Conservation (phyloP, 2,329 filamentous ascomycete species). For the Penicillium sp. region DNA sequence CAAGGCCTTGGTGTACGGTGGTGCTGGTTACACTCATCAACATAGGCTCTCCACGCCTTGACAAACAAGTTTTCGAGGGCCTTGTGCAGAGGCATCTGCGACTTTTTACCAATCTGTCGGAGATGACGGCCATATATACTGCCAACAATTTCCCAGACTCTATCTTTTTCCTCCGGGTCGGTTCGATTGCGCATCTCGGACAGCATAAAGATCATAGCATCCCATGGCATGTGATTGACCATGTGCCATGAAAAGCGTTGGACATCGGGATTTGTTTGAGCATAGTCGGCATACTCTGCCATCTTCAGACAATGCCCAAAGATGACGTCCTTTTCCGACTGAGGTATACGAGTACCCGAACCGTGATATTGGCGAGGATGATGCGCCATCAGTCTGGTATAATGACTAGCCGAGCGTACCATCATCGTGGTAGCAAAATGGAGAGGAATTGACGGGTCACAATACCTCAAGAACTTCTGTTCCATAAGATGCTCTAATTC, state of each 20-base stretch:
- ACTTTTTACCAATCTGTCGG: constrained; percentile 26
- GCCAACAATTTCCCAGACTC: constrained; percentile 53
- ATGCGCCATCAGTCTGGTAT: constrained; percentile 52
- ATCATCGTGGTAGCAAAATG: constrained; percentile 53
- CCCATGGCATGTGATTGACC: constrained; percentile 56
- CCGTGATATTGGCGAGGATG: constrained; percentile 46
- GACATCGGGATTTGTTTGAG: constrained; percentile 42
- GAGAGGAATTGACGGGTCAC: constrained; percentile 46
- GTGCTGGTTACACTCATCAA: constrained; percentile 28
- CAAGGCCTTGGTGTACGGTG: constrained; percentile 22
- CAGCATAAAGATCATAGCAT: constrained; percentile 56
- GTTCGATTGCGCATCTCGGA: constrained; percentile 46
- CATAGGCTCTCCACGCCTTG: constrained; percentile 34
- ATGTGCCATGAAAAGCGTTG: constrained; percentile 53
- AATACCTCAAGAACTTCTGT: constrained; percentile 42
- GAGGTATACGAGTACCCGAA: constrained; percentile 19
- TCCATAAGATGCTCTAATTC: constrained; percentile 43
- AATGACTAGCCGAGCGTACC: constrained; percentile 48
- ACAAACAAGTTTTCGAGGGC: constrained; percentile 33
- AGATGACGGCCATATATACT: constrained; percentile 48
- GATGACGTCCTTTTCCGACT: constrained; percentile 28
- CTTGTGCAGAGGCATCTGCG: constrained; percentile 26
- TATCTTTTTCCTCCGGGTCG: constrained; percentile 39
- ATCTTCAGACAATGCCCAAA: constrained; percentile 45
- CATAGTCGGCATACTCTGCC: constrained; percentile 27